A percentile compares a stretch with the other conserved stretches of the same genome.
These are phyloP conservation scores for Sapria himalayana DNA, from an alignment of 345 rosid genomes.

Conservation along the genomic window DNA sequence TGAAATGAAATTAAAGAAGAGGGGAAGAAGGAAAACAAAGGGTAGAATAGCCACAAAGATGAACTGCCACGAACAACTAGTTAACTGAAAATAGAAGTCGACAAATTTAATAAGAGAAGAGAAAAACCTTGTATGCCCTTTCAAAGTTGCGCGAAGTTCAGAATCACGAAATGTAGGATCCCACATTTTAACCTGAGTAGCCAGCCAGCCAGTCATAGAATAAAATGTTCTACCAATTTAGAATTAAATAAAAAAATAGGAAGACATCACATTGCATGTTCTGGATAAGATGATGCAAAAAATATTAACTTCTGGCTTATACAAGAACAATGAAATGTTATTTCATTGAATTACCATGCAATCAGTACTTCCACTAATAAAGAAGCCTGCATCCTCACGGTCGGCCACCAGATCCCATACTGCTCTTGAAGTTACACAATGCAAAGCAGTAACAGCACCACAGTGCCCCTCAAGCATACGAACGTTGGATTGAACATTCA, in stretches of 20 bases:
- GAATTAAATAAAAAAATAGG: too few relatives aligned
- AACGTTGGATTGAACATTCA: constrained; percentile 80
- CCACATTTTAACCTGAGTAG: constrained; percentile 99
- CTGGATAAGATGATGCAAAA: too few relatives aligned
- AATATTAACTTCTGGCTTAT: too few relatives aligned
- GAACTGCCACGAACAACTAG: constrained; percentile 6
- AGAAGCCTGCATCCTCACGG: constrained; percentile 99
- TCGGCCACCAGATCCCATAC: constrained; percentile 97
- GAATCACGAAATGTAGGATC: constrained; percentile 97
- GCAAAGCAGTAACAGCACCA: constrained; percentile 90
- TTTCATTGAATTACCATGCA: constrained; percentile 32
- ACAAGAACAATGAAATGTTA: neutral
- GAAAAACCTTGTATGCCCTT: constrained; percentile 74
- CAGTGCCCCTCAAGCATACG: constrained; percentile 77
- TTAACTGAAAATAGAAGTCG: neutral
- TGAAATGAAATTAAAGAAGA: constrained; percentile 16
- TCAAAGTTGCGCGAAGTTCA: constrained; percentile 82
- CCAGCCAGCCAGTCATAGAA: too few relatives aligned
- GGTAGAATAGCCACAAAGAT: constrained; percentile 1
- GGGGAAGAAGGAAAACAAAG: neutral
- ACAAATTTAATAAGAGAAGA: too few relatives aligned
- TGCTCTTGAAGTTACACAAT: constrained; percentile 91
- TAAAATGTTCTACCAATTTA: too few relatives aligned
- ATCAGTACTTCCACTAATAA: constrained; percentile 96
- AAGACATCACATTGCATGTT: too few relatives aligned